Evolutionary conservation across 139 green algal genomes (phyloP), one percentile per base, ranked within the genome.

Genomic region (Chlorella ohadii): DNA sequence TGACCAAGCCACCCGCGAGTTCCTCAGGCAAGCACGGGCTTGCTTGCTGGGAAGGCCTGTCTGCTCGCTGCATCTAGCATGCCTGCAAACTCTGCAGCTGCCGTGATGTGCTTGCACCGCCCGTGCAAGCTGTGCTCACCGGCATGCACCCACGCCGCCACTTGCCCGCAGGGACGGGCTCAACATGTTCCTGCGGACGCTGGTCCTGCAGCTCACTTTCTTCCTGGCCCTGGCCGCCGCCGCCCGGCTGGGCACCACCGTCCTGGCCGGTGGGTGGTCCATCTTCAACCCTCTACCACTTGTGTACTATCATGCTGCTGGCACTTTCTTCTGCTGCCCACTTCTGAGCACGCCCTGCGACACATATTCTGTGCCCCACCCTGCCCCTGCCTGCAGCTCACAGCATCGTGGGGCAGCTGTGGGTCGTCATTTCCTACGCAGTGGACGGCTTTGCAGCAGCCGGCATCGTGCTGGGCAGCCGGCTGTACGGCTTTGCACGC

Each of bases 361-460:
- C n/a, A n/a, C n/a, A n/a, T n/a, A n/a, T n/a, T n/a, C n/a, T n/a
- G n/a, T n/a, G 65, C n/a, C 33, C 71, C 27, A 25, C 4, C 38
- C 13, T 38, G 13, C 7, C 36, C 33, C 17, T 78, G 27, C 70
- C 47, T 33, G 92, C 91, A 70, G 91, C 91, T 1, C 88, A 94
- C 74, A 83, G 87, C 71, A 84, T 95, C 9, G 75, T 94, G 3
- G 88, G 76, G 11, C 92, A 96, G 88, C 86, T 96, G 15, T 96
- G 92, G 92, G 80, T 93, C 27, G 64, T 94, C 25, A 86, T 88
- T 27, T 70, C 59, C 19, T 96, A 96, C 72, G 55, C 90, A 20
- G 89, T 92, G 22, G 92, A 96, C 81, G 92, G 91, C 13, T 95
- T 96, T 85, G 92, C 92, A 34, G 93, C 86, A 7, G 91, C 90